These are phyloP conservation scores for Alternaria gaisen DNA, from an alignment of 2,329 filamentous ascomycete genomes.

Conservation along the genomic window DNA sequence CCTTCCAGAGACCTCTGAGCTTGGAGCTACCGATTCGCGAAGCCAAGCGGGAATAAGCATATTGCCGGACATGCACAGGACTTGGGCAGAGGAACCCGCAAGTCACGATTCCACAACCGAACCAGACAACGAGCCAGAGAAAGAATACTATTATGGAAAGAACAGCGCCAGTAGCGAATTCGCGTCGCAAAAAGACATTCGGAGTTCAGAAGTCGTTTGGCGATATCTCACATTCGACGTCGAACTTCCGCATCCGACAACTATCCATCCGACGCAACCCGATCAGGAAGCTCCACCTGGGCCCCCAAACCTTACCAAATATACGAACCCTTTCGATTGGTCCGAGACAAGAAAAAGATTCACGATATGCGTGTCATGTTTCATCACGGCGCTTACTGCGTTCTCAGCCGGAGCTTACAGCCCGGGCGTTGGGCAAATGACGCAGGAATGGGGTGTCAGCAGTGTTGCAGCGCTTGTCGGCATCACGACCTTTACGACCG, in stretches of 20 bases:
- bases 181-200: constrained; percentile 16
- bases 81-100: constrained; percentile 2
- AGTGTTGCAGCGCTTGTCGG: constrained; percentile 73
- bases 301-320: constrained; percentile 72
- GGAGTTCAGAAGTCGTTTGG: constrained; percentile 57
- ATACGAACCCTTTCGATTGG: constrained; percentile 77
- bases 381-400: constrained; percentile 78
- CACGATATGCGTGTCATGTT: constrained; percentile 76
- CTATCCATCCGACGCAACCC: constrained; percentile 45
- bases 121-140: constrained; percentile 21
- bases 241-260: constrained; percentile 59
- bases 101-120: constrained; percentile 21
- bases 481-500: constrained; percentile 78
- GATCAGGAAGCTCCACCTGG: constrained; percentile 59
- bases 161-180: constrained; percentile 18
- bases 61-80: constrained; percentile 14
- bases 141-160: constrained; percentile 27
- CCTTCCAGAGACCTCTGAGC: constrained; percentile 36
- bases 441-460: constrained; percentile 70
- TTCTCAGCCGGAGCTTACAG: constrained; percentile 85
- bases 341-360: constrained; percentile 72
- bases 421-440: constrained; percentile 72
- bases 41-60: constrained; percentile 44
- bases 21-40: constrained; percentile 16
- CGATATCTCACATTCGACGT: constrained; percentile 71